Base-by-base conservation (phyloP, 371 early-diverging fungal species). In the Zychaea mexicana region DNA sequence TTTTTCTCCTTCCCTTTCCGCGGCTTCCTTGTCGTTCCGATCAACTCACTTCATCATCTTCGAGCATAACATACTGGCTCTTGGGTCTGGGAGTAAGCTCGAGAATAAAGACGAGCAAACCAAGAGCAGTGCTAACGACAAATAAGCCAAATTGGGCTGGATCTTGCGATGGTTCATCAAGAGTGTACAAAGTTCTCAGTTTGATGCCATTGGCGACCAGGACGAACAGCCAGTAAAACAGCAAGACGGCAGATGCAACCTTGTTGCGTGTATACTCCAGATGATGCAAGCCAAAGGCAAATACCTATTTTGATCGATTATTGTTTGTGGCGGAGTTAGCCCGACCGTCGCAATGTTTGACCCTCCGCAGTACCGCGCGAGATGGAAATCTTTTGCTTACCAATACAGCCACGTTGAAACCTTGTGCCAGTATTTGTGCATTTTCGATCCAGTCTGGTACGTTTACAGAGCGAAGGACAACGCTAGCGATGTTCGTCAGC, bases 151-250 rank as follows among this genome's bases (percentile, higher is more conserved):
- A 84, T 55, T 68, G 69, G n/a, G 66, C 65, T n/a, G 74, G 60
- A 54, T 77, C 68, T 10, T 61, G 62, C 5, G 68, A 65, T 28
- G 67, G 68, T 13, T 62, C 65, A 53, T 83, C 70, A 15, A 73
- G 64, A 54, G 77, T 63, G 10, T 82, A 55, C 27, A 73, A 73
- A 2, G 94, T 88, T 19, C 92, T 88, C 31, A 92, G 69, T 61
- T 86, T 82, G 58, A 90, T 56, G 12, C 70, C 69, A 53, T 82
- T 65, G 1, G 70, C 73, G 19, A 81, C 42, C 12, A 86, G 62
- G 2, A 79, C 76, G 45, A 89, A 78, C n/a, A 93, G 71, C 94
- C 94, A 94, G 68, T 85, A 94, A 55, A 95, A 81, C 56, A 93
- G 73, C 26, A 96, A 81, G 2, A 87, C 75, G 12, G 87, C 83